phyloP scores from a whole-genome alignment of 371 early-diverging fungal species.

The Racocetra persica region DNA sequence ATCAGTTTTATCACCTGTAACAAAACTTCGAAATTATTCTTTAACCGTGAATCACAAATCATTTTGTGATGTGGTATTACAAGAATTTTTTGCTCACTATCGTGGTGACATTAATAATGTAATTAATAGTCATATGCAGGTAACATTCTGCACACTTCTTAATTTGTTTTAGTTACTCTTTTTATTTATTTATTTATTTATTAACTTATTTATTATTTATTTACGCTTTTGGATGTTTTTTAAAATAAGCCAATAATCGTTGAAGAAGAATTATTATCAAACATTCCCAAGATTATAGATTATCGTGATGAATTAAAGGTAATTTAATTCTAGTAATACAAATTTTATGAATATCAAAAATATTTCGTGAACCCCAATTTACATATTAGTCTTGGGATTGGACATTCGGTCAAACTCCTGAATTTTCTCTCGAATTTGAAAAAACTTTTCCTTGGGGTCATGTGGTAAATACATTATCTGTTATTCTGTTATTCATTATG shows the following conservation, averaged over 20 bases:
- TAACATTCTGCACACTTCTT: neutral
- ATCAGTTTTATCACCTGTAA: slow-evolving; percentile 88
- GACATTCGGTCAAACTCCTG: slow-evolving; percentile 93
- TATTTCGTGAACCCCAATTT: neutral
- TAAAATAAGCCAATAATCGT: slow-evolving; percentile 44
- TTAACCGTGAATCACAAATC: slow-evolving; percentile 81
- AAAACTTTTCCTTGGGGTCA: slow-evolving; percentile 65
- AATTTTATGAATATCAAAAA: neutral
- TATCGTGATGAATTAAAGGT: slow-evolving; percentile 58
- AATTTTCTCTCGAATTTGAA: slow-evolving; percentile 75
- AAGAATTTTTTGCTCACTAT: slow-evolving; percentile 70
- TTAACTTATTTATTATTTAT: neutral
- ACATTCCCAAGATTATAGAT: slow-evolving; percentile 50
- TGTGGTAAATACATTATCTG: slow-evolving; percentile 58
- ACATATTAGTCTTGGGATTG: slow-evolving; percentile 80
- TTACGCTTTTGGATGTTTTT: too few relatives aligned
- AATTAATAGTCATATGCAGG: neutral
- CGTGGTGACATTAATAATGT: slow-evolving; percentile 42
- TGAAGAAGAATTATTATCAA: slow-evolving; percentile 49
- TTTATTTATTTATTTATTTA: neutral
- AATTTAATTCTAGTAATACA: neutral
- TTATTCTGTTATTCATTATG: too few relatives aligned
- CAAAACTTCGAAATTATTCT: slow-evolving; percentile 81
- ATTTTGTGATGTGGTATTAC: slow-evolving; percentile 80
- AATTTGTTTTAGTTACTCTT: neutral